Evolutionary conservation across 129 eudicot genomes (phyloP).

Genomic region (Helianthus tuberosus): DNA sequence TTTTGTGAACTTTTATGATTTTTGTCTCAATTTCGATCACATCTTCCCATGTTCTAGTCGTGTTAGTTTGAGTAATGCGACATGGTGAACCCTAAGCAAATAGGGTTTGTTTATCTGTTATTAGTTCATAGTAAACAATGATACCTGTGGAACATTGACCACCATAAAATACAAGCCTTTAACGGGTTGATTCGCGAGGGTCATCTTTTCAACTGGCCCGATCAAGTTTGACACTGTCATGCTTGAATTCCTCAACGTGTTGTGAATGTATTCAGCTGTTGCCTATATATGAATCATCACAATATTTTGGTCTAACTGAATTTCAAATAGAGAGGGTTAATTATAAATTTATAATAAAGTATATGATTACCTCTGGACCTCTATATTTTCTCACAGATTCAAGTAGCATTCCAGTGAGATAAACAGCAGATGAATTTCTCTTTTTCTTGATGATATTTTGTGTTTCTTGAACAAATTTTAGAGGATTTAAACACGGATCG

Average conservation of each 20-base stretch:
- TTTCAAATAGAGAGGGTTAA: background rate
- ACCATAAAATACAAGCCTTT: conserved; percentile 57
- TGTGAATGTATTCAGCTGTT: conserved; percentile 43
- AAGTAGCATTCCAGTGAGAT: conserved; percentile 70
- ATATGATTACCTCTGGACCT: conserved; percentile 74
- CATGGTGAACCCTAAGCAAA: background rate
- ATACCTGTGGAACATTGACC: conserved; percentile 51
- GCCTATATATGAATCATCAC: conserved; percentile 30
- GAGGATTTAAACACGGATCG: conserved; percentile 36
- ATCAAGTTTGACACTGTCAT: conserved; percentile 48
- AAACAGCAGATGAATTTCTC: conserved; percentile 62
- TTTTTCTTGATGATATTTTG: conserved; percentile 50
- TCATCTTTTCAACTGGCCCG: conserved; percentile 56
- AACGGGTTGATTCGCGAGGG: conserved; percentile 47
- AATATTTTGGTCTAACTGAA: background rate
- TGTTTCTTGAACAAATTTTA: conserved; percentile 52
- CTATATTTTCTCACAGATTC: conserved; percentile 55
- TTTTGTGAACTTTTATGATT: too few relatives aligned
- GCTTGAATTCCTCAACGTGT: conserved; percentile 48
- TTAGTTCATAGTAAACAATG: background rate
- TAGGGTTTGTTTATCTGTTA: background rate
- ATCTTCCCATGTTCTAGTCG: too few relatives aligned
- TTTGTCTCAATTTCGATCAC: too few relatives aligned
- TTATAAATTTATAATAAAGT: background rate
- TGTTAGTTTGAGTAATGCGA: background rate